Percentiles rank a stretch among this genome's conserved stretches.
Evolutionary conservation across 805 yeast species (phyloP).

Genomic region (Candida berthetii): DNA sequence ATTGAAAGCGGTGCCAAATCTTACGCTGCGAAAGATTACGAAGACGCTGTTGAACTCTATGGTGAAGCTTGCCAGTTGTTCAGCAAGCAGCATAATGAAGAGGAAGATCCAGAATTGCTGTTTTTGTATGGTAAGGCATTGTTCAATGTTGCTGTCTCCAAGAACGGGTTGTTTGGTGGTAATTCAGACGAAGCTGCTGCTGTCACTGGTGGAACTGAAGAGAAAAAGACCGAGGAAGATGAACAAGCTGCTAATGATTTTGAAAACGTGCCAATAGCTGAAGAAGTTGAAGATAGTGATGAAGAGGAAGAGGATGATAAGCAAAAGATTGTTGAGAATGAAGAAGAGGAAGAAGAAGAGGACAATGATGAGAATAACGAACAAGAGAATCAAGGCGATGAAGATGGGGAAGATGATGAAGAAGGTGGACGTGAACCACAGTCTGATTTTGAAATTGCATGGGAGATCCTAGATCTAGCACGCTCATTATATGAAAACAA

Average conservation of each 20-base stretch:
- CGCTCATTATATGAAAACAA: conserved; percentile 55
- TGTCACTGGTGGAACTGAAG: conserved; percentile 19
- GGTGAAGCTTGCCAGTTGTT: conserved; percentile 66
- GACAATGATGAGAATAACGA: conserved; percentile 18
- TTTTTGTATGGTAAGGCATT: conserved; percentile 75
- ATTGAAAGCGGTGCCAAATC: conserved; percentile 58
- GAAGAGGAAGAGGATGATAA: conserved; percentile 13
- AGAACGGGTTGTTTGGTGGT: conserved; percentile 72
- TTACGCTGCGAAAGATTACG: conserved; percentile 61
- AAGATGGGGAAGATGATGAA: conserved; percentile 17
- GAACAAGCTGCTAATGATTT: conserved; percentile 21
- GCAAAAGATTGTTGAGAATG: conserved; percentile 13
- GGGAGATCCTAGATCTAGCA: conserved; percentile 81
- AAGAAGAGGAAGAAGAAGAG: conserved; percentile 18
- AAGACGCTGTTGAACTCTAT: conserved; percentile 60
- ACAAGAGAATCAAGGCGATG: conserved; percentile 13
- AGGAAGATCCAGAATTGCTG: conserved; percentile 69
- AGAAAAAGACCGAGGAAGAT: conserved; percentile 20
- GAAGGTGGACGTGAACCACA: conserved; percentile 39
- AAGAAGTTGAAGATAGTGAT: conserved; percentile 20
- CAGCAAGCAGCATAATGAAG: conserved; percentile 42
- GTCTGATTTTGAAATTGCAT: conserved; percentile 78
- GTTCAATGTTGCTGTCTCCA: conserved; percentile 69
- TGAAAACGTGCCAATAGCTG: conserved; percentile 31
- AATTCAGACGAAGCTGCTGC: conserved; percentile 11